These are phyloP conservation scores for Gnaphalium uliginosum DNA, from an alignment of 129 eudicot species.

Conservation along the genomic window DNA sequence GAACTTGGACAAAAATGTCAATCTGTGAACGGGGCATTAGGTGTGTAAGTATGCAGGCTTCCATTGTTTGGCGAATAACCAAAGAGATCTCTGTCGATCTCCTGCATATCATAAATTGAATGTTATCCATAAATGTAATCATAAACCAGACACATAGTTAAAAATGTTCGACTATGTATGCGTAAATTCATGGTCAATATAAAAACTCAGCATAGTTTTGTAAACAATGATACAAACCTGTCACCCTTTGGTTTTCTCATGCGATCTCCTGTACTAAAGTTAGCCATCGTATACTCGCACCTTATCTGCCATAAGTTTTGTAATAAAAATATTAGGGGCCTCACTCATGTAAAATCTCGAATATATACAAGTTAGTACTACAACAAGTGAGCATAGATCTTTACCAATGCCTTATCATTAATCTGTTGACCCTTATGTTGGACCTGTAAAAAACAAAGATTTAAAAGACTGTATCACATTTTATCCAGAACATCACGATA, in stretches of 20 bases:
- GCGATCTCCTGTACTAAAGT: constrained; percentile 98
- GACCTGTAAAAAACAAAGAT: constrained; percentile 50
- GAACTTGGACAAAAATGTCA: constrained; percentile 95
- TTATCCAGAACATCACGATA: not conserved
- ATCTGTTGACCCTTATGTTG: constrained; percentile 67
- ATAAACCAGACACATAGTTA: not conserved
- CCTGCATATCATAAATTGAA: constrained; percentile 46
- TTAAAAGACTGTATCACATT: not conserved
- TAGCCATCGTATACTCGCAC: constrained; percentile 96
- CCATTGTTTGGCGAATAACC: constrained; percentile 98
- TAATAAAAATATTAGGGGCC: not conserved
- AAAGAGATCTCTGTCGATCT: constrained; percentile 90
- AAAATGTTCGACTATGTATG: not conserved
- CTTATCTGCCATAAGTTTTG: constrained; percentile 53
- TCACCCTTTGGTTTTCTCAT: constrained; percentile 94
- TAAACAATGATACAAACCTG: constrained; percentile 42
- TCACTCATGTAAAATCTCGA: not conserved
- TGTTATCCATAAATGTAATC: not conserved
- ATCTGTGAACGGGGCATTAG: constrained; percentile 92
- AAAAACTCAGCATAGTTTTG: not conserved
- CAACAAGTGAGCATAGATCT: constrained; percentile 19
- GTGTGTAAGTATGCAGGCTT: constrained; percentile 68
- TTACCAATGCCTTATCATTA: constrained; percentile 85
- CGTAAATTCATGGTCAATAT: not conserved
- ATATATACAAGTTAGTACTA: not conserved